phyloP scores from a whole-genome alignment of 176 grass and related monocot genomes.

The Tuctoria greenei region DNA sequence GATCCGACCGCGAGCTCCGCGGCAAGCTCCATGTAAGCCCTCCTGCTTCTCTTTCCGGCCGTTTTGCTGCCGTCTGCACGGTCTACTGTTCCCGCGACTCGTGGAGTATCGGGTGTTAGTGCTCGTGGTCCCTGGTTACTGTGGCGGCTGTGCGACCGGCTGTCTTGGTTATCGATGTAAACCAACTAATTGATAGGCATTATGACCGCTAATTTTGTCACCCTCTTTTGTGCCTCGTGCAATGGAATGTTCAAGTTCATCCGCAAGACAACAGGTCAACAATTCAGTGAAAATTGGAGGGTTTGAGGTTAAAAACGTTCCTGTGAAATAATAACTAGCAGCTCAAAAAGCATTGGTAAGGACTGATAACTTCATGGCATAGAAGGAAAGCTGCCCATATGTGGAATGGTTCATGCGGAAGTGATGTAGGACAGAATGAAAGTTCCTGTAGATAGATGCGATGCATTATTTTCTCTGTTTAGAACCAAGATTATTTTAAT shows the following conservation, averaged over 20 bases:
- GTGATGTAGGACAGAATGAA: neutral
- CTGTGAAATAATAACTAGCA: neutral
- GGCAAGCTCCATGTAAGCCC: slow-evolving; percentile 89
- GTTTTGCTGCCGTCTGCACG: neutral
- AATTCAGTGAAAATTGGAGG: neutral
- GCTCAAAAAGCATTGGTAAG: neutral
- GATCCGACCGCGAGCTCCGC: slow-evolving; percentile 91
- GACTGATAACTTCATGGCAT: neutral
- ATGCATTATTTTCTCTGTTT: neutral
- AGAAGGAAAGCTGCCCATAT: neutral
- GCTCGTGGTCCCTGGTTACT: neutral
- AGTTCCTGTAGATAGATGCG: neutral
- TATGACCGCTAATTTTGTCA: neutral
- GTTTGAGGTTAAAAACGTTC: neutral
- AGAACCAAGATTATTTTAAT: neutral
- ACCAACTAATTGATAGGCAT: neutral
- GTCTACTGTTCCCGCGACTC: neutral
- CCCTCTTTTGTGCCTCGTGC: neutral
- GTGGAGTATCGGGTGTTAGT: neutral
- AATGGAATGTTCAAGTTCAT: neutral
- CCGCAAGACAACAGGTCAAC: neutral
- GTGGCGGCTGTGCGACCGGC: neutral
- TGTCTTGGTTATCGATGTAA: neutral
- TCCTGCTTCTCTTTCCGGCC: neutral
- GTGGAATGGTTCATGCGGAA: neutral